Base-by-base conservation (phyloP, 2,329 filamentous ascomycete genomes). In the Fusarium verticillioides region DNA sequence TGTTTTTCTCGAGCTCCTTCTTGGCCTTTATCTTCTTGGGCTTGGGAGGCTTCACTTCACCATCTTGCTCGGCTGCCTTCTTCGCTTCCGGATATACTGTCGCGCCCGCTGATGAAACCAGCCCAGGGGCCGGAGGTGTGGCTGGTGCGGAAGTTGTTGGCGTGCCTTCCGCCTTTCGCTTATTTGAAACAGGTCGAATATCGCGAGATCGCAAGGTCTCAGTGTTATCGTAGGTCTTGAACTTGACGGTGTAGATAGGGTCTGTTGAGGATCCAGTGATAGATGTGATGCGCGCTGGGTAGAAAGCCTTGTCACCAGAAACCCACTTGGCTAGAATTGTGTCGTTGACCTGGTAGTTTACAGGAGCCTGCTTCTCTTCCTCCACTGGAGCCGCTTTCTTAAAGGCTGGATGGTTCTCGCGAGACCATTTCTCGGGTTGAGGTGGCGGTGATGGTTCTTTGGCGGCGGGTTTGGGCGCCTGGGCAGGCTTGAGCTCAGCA, bases 181-280 rank as follows among this genome's bases (percentile, higher is more conserved):
- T 95, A 83, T 89, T 91, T 57, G 90, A 89, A 40, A 96, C 85
- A 57, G 95, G 94, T 78, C 94, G 92, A 74, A 98, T 94, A 79
- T 98, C 95, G 82, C 93, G 92, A 70, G 93, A 90, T 68, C 92
- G 90, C 69, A 97, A 84, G 39, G 93, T 96, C 82, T 97, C 95
- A 50, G 92, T 94, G 28, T 89, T 94, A 72, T 92, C 90, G 84
- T 98, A 98, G 78, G 91, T 94, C 84, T 97, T 96, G 87, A 98
- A 99, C 77, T 93, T 96, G 82, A 99, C 95, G 53, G 94, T 93
- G 82, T 98, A 99, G 72, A 98, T 94, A 40, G 95, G 96, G 59
- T 94, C 93, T 47, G 91, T 93, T n/a, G 92, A 92, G 13, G 95
- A 97, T 66, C 96, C 96, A 28, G 96, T 98, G 77, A 98, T 95